Conservation (phyloP, 169 alveolate genomes). For the Neospora caninum region DNA sequence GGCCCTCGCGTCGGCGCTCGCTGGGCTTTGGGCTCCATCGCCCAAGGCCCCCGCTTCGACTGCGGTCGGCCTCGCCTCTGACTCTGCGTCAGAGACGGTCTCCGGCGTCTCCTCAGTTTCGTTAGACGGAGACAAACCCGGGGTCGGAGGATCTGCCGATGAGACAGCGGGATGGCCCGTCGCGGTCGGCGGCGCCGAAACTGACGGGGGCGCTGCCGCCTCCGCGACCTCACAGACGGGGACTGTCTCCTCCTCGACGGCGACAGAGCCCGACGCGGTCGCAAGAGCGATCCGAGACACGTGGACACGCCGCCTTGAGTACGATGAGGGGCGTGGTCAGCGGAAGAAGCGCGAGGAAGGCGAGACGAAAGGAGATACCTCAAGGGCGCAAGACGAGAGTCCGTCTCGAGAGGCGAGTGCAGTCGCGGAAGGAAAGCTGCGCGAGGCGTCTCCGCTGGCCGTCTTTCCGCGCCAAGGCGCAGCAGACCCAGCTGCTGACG, state of each 20-base stretch:
- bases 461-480: too few relatives aligned
- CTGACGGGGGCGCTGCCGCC: not conserved
- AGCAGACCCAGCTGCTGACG: too few relatives aligned
- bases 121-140: too few relatives aligned
- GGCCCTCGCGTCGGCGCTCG: constrained; percentile 9
- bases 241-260: constrained; percentile 8
- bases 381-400: not conserved
- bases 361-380: not conserved
- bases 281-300: not conserved
- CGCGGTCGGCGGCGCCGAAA: not conserved
- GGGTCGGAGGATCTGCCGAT: too few relatives aligned
- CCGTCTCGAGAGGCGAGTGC: too few relatives aligned
- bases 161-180: not conserved
- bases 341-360: not conserved
- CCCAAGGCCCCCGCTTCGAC: not conserved
- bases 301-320: not conserved
- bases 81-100: too few relatives aligned
- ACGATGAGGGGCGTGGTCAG: not conserved
- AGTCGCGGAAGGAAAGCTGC: too few relatives aligned
- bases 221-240: not conserved
- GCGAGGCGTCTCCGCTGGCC: too few relatives aligned
- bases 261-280: not conserved
- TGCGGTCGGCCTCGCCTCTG: not conserved
- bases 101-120: not conserved
- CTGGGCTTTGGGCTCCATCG: not conserved